Evolutionary conservation across 2,329 filamentous ascomycete species (phyloP).

Genomic region (Penicillium capsulatum): DNA sequence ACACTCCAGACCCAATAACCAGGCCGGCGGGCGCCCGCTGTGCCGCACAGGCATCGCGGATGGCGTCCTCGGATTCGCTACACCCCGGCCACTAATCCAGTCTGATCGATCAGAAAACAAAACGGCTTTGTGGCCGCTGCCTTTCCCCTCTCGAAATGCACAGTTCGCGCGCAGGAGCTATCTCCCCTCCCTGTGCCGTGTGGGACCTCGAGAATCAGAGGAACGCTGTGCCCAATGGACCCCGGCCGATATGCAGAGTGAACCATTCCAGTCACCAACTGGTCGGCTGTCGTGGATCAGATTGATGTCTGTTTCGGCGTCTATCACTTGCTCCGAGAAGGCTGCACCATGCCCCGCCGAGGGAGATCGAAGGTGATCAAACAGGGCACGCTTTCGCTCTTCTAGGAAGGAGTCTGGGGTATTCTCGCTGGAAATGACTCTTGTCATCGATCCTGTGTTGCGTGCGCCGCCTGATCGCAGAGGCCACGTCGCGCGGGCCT

Average conservation of each 20-base stretch:
- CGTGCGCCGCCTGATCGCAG: slow-evolving; percentile 1
- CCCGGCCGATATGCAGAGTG: slow-evolving; percentile 18
- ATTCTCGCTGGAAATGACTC: neutral
- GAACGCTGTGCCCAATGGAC: slow-evolving; percentile 7
- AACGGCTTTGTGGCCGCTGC: neutral
- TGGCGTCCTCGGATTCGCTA: slow-evolving; percentile 12
- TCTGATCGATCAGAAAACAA: slow-evolving; percentile 5
- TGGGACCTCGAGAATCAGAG: neutral
- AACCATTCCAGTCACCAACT: slow-evolving; percentile 18
- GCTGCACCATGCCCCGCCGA: neutral
- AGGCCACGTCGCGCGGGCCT: slow-evolving; percentile 4
- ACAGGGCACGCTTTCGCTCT: slow-evolving; percentile 1
- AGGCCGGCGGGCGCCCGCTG: slow-evolving; percentile 13
- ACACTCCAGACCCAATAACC: slow-evolving; percentile 16
- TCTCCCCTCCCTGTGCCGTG: slow-evolving; percentile 3
- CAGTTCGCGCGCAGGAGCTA: slow-evolving; percentile 11
- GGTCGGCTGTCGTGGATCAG: neutral
- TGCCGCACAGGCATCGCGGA: slow-evolving; percentile 13
- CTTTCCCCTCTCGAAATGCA: slow-evolving; percentile 5
- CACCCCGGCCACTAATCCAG: slow-evolving; percentile 8
- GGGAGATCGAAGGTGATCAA: neutral
- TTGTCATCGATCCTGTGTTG: slow-evolving; percentile 6
- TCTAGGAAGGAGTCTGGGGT: slow-evolving; percentile 5
- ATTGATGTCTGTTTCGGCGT: neutral
- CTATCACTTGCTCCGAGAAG: neutral